Evolutionary conservation across 352 stramenopile genomes (phyloP), one percentile per base, ranked within the genome.

Genomic region (Pythium sukuiense): DNA sequence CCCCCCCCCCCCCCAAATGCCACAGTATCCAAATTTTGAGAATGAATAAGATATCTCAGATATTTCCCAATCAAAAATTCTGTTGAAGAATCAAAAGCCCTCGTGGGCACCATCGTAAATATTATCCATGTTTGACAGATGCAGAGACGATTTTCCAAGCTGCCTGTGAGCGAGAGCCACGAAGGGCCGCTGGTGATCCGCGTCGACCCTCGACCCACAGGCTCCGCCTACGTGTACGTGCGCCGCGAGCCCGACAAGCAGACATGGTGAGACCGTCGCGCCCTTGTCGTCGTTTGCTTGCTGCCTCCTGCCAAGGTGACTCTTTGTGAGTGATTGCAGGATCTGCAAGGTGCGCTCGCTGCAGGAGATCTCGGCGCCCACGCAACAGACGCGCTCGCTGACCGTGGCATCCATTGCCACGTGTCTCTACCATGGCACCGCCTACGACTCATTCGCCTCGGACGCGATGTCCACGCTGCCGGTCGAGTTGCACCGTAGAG

Each of bases 211-310:
- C 55, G 43, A 14, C 52, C 50, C 0, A 49, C 60, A 6, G 50
- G 60, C 14, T 60, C 60, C 30, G 60, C 35, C 3, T 67, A 67
- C 53, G 53, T 67, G 9, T 67, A 62, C 43, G 61, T 67, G 41
- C 61, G 53, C 18, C 54, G 61, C 20, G 43, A 67, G 53, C 39
- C 54, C 6, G 62, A 63, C 62, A 58, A 63, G 18, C 30, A 63
- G 33, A 57, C 33, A 8, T 69, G 62, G 62, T 67, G 53, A 24
- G 53, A 48, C 26, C 43, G 43, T 29, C 43, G n/a, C 3, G 20
- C 13, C n/a, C 7, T 3, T 41, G 11, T 41, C 32, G 32, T 8
- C 3, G 32, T 35, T 41, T 11, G 9, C 12, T 41, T 11, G 12
- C 32, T 6, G 32, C 6, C 32, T 37, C 32, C 6, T 37, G 11